Conservation (phyloP, 345 rosid species). For the Capsella bursapastoris region DNA sequence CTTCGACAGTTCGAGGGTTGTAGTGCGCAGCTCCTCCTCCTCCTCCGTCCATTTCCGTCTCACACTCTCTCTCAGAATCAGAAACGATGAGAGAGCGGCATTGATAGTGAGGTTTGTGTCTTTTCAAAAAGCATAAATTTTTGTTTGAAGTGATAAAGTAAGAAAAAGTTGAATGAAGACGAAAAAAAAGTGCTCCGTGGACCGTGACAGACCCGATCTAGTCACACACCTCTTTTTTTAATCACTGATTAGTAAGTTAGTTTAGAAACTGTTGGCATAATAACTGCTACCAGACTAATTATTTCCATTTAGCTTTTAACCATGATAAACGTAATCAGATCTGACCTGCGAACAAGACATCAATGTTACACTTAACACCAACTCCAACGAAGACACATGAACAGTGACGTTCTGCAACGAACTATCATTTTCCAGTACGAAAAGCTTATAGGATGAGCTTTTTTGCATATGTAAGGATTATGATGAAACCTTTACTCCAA, state of each 20-base stretch:
- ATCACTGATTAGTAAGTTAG: too few species aligned
- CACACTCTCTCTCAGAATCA: neutral
- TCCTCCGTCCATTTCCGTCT: conserved; percentile 36
- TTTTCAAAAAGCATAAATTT: neutral
- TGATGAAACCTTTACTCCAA: too few species aligned
- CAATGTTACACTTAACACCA: too few species aligned
- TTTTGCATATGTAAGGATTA: neutral
- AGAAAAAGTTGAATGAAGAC: conserved; percentile 5
- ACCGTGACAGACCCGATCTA: conserved; percentile 23
- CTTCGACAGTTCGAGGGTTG: conserved; percentile 75
- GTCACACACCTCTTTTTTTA: neutral
- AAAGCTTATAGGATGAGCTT: too few species aligned
- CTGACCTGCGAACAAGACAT: too few species aligned
- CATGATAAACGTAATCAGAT: too few species aligned
- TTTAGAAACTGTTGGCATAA: too few species aligned
- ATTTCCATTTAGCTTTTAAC: too few species aligned
- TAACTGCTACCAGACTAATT: too few species aligned
- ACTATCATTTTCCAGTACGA: too few species aligned
- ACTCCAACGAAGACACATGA: too few species aligned
- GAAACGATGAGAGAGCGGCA: conserved; percentile 21
- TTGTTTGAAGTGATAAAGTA: conserved; percentile 30
- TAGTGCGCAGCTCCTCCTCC: conserved; percentile 55
- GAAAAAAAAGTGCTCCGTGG: conserved; percentile 10
- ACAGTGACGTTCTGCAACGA: too few species aligned
- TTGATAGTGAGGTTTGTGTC: conserved; percentile 1